phyloP scores from a whole-genome alignment of 352 stramenopile species.

The Heterotrichella gracilis region DNA sequence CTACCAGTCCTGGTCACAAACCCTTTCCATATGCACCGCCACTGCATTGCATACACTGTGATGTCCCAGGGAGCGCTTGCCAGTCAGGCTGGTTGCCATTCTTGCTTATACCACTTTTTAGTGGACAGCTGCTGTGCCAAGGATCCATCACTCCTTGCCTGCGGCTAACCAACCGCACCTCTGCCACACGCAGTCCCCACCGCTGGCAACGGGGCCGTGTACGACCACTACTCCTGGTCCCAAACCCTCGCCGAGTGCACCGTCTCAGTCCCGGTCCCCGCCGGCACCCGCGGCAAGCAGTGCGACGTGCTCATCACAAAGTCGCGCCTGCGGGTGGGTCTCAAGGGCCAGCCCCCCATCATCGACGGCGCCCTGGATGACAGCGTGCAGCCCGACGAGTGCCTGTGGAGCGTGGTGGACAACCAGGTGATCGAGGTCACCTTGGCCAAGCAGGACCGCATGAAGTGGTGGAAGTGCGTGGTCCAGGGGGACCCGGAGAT shows the following conservation, averaged over 20 bases:
- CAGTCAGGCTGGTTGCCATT: too few relatives aligned
- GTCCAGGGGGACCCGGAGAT: slow-evolving; percentile 69
- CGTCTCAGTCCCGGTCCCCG: slow-evolving; percentile 51
- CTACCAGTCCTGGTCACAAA: too few relatives aligned
- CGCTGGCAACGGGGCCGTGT: slow-evolving; percentile 52
- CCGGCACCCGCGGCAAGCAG: slow-evolving; percentile 52
- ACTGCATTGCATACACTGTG: too few relatives aligned
- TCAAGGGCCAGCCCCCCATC: slow-evolving; percentile 35
- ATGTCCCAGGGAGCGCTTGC: too few relatives aligned
- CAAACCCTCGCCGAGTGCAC: slow-evolving; percentile 78
- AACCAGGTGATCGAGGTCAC: slow-evolving; percentile 35
- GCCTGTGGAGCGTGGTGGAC: slow-evolving; percentile 85
- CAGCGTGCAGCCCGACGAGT: slow-evolving; percentile 79
- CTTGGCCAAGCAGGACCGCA: slow-evolving; percentile 86
- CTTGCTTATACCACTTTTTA: too few relatives aligned
- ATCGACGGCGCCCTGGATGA: slow-evolving; percentile 62
- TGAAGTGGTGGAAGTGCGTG: slow-evolving; percentile 96
- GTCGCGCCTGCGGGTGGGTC: slow-evolving; percentile 35
- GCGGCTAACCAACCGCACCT: too few relatives aligned
- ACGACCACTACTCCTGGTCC: slow-evolving; percentile 78
- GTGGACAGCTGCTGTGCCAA: too few relatives aligned
- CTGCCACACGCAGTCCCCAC: too few relatives aligned
- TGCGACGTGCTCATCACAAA: not conserved
- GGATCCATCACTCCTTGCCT: too few relatives aligned
- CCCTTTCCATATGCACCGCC: too few relatives aligned